Evolutionary conservation across 495 filamentous ascomycete species (phyloP), one percentile per base, ranked within the genome.

Genomic region (Penicillium mononematosum): DNA sequence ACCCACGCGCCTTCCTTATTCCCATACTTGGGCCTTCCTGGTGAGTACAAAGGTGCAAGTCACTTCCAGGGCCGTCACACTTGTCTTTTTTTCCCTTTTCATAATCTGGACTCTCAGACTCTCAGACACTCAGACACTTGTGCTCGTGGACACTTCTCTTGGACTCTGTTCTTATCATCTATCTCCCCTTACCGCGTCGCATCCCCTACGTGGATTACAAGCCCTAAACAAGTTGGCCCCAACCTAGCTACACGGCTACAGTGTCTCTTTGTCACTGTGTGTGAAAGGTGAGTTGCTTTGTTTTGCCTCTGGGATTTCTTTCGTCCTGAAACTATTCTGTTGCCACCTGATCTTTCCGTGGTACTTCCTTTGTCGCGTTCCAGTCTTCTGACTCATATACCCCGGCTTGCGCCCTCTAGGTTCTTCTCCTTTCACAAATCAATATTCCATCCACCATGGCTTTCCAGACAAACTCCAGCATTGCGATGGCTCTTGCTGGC

Each of bases 401-500:
- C 34, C 45, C 42, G 22, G 27, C 14, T 31, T 45, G 58, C 56
- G 52, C 55, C 39, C 53, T 32, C 17, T 47, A 32, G 32, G 24
- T 36, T 56, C 58, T 53, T 42, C 39, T 45, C 44, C 38, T 46
- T 47, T 44, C 32, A 45, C 55, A 45, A 36, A 44, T 42, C 45
- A 36, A 38, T 53, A 24, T 50, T 51, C 38, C 25, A 12, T 44
- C 36, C 62, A 77, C 64, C 66, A 82, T 82, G 79, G 77, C 78
- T 73, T 63, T 69, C 58, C 75, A 76, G 55, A 79, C 70, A 47
- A 72, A 70, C 52, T 84, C 83, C 67, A 85, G 77, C 76, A 80
- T 83, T 68, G 79, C 81, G 53, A 80, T 83, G 78, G 85, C 84
- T 69, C 79, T 85, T 71, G 83, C 83, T 75, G 81, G 81, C 73